Conservation (phyloP, 192 early-diverging fungal species). For the Haplosporangium gracile region DNA sequence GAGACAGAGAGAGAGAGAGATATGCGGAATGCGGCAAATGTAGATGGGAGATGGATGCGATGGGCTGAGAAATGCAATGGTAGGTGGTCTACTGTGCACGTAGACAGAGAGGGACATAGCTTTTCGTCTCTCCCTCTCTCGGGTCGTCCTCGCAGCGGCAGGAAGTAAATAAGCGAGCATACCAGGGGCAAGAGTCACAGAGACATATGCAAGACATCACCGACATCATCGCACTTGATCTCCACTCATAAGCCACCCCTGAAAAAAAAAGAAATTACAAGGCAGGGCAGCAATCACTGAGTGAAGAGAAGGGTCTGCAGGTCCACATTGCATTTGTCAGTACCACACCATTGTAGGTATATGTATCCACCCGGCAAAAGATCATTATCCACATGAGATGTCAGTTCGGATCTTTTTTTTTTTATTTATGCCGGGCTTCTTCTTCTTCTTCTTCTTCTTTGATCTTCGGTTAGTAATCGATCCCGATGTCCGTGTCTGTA, state of each 20-base stretch:
- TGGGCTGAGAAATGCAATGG: too few species aligned
- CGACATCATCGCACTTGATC: slow-evolving; percentile 2
- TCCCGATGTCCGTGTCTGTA: not conserved
- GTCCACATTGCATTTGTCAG: too few species aligned
- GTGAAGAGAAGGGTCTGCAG: too few species aligned
- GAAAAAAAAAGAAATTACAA: not conserved
- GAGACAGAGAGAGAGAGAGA: too few species aligned
- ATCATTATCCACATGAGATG: too few species aligned
- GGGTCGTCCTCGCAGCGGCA: not conserved
- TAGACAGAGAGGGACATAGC: not conserved
- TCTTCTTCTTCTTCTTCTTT: not conserved
- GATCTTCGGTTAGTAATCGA: not conserved
- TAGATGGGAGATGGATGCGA: too few species aligned
- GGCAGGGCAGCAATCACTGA: too few species aligned
- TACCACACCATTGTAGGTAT: too few species aligned
- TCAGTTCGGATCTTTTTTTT: not conserved
- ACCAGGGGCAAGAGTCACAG: not conserved
- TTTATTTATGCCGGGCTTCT: not conserved
- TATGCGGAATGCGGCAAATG: too few species aligned
- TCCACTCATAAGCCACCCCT: not conserved
- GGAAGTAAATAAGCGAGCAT: not conserved
- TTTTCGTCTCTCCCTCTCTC: not conserved
- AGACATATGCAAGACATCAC: not conserved
- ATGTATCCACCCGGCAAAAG: too few species aligned
- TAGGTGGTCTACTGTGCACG: too few species aligned